Conservation (phyloP, 176 grass and related monocot species). For the Rhynchospora tenuis region DNA sequence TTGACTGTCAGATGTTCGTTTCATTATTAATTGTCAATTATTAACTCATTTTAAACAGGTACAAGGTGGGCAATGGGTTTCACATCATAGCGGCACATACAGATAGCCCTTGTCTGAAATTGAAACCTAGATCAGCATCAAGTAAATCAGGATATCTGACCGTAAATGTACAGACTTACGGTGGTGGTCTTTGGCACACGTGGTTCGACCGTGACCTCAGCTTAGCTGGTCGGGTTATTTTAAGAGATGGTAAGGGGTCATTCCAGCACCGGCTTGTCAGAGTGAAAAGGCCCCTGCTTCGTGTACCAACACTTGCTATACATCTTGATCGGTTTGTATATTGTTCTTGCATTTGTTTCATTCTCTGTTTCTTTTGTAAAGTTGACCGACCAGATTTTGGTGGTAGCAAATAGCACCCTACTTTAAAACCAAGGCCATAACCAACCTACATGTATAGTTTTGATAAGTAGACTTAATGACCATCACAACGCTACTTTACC, state of each 20-base stretch:
- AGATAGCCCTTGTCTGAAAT: slow-evolving; percentile 92
- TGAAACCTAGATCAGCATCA: slow-evolving; percentile 77
- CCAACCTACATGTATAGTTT: background rate
- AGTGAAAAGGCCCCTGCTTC: slow-evolving; percentile 71
- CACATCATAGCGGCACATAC: slow-evolving; percentile 91
- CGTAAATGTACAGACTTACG: slow-evolving; percentile 89
- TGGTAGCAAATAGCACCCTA: background rate
- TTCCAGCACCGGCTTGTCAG: slow-evolving; percentile 80
- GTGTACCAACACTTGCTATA: slow-evolving; percentile 90
- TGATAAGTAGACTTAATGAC: background rate
- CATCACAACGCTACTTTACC: no score
- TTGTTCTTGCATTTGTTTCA: slow-evolving; percentile 30
- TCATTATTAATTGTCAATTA: background rate
- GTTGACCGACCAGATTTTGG: background rate
- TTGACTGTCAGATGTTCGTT: background rate
- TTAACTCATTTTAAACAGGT: slow-evolving; percentile 44
- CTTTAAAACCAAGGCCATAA: background rate
- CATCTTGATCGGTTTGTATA: slow-evolving; percentile 84
- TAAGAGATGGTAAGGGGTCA: slow-evolving; percentile 62
- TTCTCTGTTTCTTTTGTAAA: background rate
- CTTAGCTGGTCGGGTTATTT: slow-evolving; percentile 78
- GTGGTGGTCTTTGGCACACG: slow-evolving; percentile 78
- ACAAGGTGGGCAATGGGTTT: slow-evolving; percentile 69
- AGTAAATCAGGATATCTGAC: slow-evolving; percentile 75
- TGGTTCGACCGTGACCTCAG: slow-evolving; percentile 98